Conservation (phyloP, 176 grass and related monocot species). For the Oryza nivara region DNA sequence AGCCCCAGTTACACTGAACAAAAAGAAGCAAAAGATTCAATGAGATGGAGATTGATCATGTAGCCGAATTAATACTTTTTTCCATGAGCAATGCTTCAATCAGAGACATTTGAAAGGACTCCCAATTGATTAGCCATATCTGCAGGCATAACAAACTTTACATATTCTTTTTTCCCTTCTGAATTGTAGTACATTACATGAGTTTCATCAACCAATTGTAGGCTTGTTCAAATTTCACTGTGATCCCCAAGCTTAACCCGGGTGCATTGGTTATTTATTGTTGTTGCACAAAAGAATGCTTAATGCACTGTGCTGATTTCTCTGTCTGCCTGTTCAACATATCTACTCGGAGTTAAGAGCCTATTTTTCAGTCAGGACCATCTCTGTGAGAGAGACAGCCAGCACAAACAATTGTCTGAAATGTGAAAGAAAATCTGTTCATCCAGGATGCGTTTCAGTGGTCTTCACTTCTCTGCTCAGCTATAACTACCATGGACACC, state of each 20-base stretch:
- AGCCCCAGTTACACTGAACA: neutral
- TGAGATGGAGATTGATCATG: neutral
- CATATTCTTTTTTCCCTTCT: neutral
- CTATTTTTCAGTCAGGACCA: conserved; percentile 7
- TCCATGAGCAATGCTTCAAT: neutral
- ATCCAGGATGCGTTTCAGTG: conserved; percentile 19
- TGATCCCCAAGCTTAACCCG: neutral
- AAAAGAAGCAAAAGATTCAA: neutral
- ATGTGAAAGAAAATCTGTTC: neutral
- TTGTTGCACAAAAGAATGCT: neutral
- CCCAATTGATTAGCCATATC: neutral
- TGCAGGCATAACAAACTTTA: neutral
- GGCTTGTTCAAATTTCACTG: neutral
- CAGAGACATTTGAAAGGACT: neutral
- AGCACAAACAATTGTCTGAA: conserved; percentile 24
- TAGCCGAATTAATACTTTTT: neutral
- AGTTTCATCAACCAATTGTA: neutral
- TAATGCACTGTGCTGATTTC: conserved; percentile 8
- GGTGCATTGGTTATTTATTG: neutral
- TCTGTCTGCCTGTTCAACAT: neutral
- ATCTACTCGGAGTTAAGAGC: conserved; percentile 36
- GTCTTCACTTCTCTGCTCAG: conserved; percentile 3
- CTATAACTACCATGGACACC: neutral
- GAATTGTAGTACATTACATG: neutral
- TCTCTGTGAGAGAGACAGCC: conserved; percentile 1